Evolutionary conservation across 805 yeast species (phyloP).

Genomic region (Priceomyces melissophilus): DNA sequence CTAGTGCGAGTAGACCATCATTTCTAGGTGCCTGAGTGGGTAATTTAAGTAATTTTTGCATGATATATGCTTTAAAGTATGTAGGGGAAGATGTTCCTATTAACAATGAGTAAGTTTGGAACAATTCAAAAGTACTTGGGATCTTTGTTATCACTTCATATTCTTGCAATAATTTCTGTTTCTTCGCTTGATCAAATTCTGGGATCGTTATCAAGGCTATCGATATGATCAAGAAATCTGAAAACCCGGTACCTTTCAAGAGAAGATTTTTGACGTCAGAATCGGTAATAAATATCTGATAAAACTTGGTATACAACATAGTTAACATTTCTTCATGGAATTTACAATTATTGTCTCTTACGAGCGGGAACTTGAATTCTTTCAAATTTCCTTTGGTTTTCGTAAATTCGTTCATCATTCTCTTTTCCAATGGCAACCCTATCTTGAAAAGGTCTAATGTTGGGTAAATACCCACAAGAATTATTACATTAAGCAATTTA

Average conservation of each 20-base stretch:
- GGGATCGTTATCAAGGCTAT: slow-evolving; percentile 42
- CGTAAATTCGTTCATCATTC: slow-evolving; percentile 52
- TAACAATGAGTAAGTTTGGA: slow-evolving; percentile 56
- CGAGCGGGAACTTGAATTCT: slow-evolving; percentile 14
- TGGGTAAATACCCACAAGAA: slow-evolving; percentile 70
- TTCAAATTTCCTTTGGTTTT: slow-evolving; percentile 22
- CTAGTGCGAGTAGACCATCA: slow-evolving; percentile 69
- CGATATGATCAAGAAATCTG: slow-evolving; percentile 53
- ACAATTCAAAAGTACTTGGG: slow-evolving; percentile 60
- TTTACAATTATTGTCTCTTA: slow-evolving; percentile 11
- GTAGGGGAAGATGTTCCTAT: slow-evolving; percentile 47
- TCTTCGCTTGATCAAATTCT: slow-evolving; percentile 14
- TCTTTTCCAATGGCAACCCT: slow-evolving; percentile 61
- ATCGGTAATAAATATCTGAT: slow-evolving; percentile 30
- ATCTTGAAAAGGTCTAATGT: slow-evolving; percentile 49
- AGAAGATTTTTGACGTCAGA: slow-evolving; percentile 54
- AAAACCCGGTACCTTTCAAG: slow-evolving; percentile 62
- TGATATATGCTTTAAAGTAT: slow-evolving; percentile 45
- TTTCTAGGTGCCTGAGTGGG: slow-evolving; percentile 48
- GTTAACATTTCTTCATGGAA: slow-evolving; percentile 18
- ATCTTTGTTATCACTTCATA: slow-evolving; percentile 37
- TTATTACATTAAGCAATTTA: slow-evolving; percentile 57
- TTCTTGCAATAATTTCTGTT: slow-evolving; percentile 19
- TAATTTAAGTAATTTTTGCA: slow-evolving; percentile 49
- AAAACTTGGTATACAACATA: slow-evolving; percentile 30